Evolutionary conservation across 768 basidiomycete genomes (phyloP), one percentile per base, ranked within the genome.

Genomic region (Tephrocybe sp.): DNA sequence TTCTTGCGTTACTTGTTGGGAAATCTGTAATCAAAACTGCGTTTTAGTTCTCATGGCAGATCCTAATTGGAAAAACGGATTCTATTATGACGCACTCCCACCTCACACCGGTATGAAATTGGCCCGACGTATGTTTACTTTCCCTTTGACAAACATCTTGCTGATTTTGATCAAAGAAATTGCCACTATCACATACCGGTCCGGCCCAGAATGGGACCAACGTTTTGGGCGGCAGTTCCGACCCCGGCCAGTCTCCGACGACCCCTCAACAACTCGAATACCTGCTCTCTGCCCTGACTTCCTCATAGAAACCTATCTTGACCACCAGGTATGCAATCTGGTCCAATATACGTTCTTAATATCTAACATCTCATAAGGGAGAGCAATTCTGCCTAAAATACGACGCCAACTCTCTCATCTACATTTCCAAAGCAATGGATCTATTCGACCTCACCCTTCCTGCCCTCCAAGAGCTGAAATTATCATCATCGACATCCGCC

Each of bases 391-490:
- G 97, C 67, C 75, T 99, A 49, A 98, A 97, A 65, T 99, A 98
- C 67, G 97, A 99, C 65, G 96, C 97, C 51, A 99, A 98, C 72
- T 98, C 95, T 1, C 86, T 98, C 68, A 93, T 98, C 57, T 99
- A 98, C 75, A 84, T 99, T 53, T 96, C 92, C 5, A 99, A 98
- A 69, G 97, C 97, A 26, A 99, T 99, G 97, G 97, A 98, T 67
- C 78, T 98, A 0, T 99, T 99, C 69, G 96, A 98, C 70, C 86
- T 99, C 82, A 93, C 92, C 4, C 71, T 74, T 1, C 79, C 89
- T 13, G 79, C 92, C 13, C 78, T 99, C 15, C 66, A 78, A 40
- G 80, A 80, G 21, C 79, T 98, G 25, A 76, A 80, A 26, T 73
- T 98, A 65, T 19, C 62, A 58, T 56, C 69, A 39, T 40, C 67